Conservation (phyloP, 2,329 filamentous ascomycete species). For the Botryotinia narcissicola region DNA sequence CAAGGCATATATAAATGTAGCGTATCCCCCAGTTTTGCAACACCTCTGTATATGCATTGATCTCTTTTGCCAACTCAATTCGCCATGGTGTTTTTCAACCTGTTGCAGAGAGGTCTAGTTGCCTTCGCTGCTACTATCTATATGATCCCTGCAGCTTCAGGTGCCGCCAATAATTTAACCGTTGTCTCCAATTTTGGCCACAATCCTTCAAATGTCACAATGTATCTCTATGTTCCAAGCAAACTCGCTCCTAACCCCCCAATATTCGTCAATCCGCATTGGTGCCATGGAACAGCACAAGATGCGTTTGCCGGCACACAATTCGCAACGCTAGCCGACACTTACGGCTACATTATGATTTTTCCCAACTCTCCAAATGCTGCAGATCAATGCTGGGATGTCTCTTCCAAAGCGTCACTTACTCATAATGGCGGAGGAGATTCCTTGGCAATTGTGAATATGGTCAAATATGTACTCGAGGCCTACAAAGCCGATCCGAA, state of each 20-base stretch:
- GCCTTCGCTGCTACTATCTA: not conserved
- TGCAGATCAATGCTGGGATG: constrained; percentile 58
- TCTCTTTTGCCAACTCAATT: not conserved
- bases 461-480: constrained; percentile 55
- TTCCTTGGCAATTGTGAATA: constrained; percentile 55
- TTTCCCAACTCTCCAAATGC: constrained; percentile 53
- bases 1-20: not conserved
- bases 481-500: constrained; percentile 51
- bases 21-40: too few relatives aligned
- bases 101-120: not conserved
- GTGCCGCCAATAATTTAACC: constrained; percentile 4
- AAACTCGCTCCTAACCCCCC: constrained; percentile 26
- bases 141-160: not conserved
- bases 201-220: constrained; percentile 29
- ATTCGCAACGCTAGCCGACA: constrained; percentile 52
- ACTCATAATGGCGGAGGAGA: constrained; percentile 57
- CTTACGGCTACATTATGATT: constrained; percentile 58
- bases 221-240: constrained; percentile 35
- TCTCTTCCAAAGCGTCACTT: constrained; percentile 47
- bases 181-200: constrained; percentile 29
- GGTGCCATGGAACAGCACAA: constrained; percentile 44
- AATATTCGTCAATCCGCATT: constrained; percentile 35
- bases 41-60: not conserved
- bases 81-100: not conserved
- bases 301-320: constrained; percentile 37